A percentile compares a stretch with the other conserved stretches of the same genome.
phyloP scores from a whole-genome alignment of 1,284 basidiomycete genomes.

The Coriolopsis trogii region DNA sequence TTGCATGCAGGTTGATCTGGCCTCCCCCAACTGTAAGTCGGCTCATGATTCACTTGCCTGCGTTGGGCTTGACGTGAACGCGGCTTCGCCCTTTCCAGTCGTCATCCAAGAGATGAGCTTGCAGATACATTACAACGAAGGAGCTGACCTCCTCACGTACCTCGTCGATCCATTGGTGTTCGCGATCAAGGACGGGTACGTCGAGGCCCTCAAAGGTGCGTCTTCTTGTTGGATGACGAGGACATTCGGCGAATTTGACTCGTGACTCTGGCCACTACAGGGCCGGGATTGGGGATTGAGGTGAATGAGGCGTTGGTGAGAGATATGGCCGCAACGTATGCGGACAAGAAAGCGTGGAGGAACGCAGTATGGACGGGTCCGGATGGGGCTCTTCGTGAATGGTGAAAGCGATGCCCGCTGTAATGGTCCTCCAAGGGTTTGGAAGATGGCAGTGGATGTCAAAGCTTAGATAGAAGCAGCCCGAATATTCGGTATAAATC shows the following conservation, averaged over 20 bases:
- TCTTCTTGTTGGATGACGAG: neutral
- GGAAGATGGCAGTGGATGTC: no score
- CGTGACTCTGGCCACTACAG: conserved; percentile 31
- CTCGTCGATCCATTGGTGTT: conserved; percentile 62
- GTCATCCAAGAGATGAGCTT: conserved; percentile 72
- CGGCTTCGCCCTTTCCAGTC: conserved; percentile 36
- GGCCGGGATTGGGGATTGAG: conserved; percentile 69
- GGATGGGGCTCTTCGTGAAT: conserved; percentile 56
- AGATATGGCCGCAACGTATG: conserved; percentile 43
- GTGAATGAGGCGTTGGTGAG: conserved; percentile 70
- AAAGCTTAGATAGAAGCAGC: no score
- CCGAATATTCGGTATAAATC: no score
- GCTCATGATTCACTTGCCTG: neutral
- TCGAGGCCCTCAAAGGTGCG: conserved; percentile 55
- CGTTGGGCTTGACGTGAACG: neutral
- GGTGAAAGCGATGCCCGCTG: no score
- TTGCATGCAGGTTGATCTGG: conserved; percentile 59
- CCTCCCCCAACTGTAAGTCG: conserved; percentile 56
- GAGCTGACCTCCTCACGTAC: conserved; percentile 73
- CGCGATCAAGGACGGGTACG: conserved; percentile 60
- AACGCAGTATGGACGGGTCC: conserved; percentile 66
- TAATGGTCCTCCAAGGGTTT: no score
- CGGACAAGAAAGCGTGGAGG: conserved; percentile 49
- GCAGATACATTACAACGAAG: conserved; percentile 79
- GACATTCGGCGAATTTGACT: neutral